Evolutionary conservation across 306 rosid genomes (phyloP).

Genomic region (Herpetospermum pedunculosum): DNA sequence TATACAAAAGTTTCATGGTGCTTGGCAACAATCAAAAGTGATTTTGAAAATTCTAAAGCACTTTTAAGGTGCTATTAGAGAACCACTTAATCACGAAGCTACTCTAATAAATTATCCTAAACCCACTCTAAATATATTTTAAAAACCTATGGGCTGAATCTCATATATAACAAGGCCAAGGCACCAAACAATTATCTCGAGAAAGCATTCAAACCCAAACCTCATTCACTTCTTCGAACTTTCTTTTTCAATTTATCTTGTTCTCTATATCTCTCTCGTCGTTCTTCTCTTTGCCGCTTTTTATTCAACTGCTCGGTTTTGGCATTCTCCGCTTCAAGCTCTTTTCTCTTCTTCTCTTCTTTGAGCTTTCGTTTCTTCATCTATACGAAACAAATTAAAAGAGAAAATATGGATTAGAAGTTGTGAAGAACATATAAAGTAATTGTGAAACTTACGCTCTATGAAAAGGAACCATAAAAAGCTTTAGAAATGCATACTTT

Average conservation of each 20-base stretch:
- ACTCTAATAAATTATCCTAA: too few relatives aligned
- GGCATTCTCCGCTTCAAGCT: constrained; percentile 39
- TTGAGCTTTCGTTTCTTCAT: constrained; percentile 57
- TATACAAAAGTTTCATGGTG: background rate
- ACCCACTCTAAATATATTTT: background rate
- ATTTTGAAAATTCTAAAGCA: background rate
- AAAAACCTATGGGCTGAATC: background rate
- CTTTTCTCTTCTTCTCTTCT: constrained; percentile 56
- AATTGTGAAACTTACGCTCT: background rate
- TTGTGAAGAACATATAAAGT: background rate
- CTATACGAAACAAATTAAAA: constrained; percentile 25
- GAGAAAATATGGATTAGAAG: background rate
- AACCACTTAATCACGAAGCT: background rate
- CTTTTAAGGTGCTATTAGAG: background rate
- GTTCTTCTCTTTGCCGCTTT: constrained; percentile 84
- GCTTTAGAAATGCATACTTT: constrained; percentile 31
- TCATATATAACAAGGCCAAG: background rate
- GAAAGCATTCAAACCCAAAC: background rate
- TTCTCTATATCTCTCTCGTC: constrained; percentile 55
- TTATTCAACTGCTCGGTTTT: constrained; percentile 49
- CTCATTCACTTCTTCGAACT: constrained; percentile 28
- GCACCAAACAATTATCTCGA: background rate
- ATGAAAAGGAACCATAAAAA: background rate
- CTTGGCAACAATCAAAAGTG: background rate
- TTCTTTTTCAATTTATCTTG: constrained; percentile 61